Evolutionary conservation across 2,329 filamentous ascomycete species (phyloP).

Genomic region (Mollisia scopiformis): DNA sequence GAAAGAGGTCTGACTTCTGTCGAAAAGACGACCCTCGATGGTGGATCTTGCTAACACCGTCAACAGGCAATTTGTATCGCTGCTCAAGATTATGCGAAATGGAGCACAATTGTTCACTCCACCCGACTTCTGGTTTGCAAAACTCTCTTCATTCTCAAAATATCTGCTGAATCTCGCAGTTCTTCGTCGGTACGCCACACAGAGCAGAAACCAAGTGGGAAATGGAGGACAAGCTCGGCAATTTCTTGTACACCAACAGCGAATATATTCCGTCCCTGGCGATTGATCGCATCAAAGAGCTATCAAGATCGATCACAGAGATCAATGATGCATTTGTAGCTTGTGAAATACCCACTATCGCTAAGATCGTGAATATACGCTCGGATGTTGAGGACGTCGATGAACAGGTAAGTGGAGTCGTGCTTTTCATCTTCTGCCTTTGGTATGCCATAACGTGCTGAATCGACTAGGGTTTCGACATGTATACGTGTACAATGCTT

Average conservation of each 20-base stretch:
- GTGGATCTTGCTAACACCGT: too few relatives aligned
- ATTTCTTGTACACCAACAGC: background rate
- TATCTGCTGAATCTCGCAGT: constrained; percentile 9
- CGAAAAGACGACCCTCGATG: too few relatives aligned
- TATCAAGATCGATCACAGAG: constrained; percentile 4
- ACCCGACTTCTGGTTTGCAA: constrained; percentile 10
- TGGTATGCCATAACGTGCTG: background rate
- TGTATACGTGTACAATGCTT: background rate
- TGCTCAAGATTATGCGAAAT: constrained; percentile 5
- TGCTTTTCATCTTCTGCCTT: too few relatives aligned
- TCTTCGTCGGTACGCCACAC: constrained; percentile 20
- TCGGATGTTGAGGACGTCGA: background rate
- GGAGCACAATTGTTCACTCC: constrained; percentile 4
- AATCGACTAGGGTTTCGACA: background rate
- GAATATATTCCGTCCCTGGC: background rate
- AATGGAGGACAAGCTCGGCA: constrained; percentile 17
- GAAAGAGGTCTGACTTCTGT: constrained; percentile 15
- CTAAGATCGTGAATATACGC: background rate
- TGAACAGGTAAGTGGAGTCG: background rate
- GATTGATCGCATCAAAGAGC: background rate
- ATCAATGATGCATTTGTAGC: constrained; percentile 2
- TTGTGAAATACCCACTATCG: constrained; percentile 1
- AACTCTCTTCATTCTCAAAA: background rate
- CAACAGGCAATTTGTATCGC: constrained; percentile 6
- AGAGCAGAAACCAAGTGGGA: constrained; percentile 8